phyloP scores from a whole-genome alignment of 495 filamentous ascomycete genomes.

The Penicillium salamii region DNA sequence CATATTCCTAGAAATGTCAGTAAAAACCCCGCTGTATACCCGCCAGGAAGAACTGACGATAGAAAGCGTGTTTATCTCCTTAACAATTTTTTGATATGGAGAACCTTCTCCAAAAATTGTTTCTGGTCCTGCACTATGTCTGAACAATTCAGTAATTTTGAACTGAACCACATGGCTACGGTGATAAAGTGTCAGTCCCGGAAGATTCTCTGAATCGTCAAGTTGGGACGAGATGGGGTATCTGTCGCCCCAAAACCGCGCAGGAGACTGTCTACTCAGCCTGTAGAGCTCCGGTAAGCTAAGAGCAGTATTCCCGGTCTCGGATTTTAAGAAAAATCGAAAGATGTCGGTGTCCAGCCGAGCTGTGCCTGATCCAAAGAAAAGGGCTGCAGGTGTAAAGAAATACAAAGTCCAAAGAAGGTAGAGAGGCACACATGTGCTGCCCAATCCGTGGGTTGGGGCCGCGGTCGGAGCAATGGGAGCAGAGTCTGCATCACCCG shows the following conservation, averaged over 20 bases:
- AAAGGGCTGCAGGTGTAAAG: conserved; percentile 28
- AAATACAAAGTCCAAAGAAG: conserved; percentile 36
- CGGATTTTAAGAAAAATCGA: conserved; percentile 24
- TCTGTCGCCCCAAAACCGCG: conserved; percentile 31
- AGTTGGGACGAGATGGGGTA: conserved; percentile 31
- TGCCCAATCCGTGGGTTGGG: conserved; percentile 10
- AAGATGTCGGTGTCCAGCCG: conserved; percentile 26
- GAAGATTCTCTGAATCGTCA: conserved; percentile 34
- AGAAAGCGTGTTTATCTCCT: conserved; percentile 21
- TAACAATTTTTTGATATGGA: conserved; percentile 14
- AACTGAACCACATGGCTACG: conserved; percentile 30
- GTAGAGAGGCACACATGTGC: conserved; percentile 31
- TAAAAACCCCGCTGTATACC: too few relatives aligned
- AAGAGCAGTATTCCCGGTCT: conserved; percentile 9
- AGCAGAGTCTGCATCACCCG: not conserved
- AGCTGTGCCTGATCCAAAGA: conserved; percentile 18
- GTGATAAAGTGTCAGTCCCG: conserved; percentile 27
- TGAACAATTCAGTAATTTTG: conserved; percentile 27
- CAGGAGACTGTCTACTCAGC: conserved; percentile 31
- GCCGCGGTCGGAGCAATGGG: not conserved
- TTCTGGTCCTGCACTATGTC: conserved; percentile 5
- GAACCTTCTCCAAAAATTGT: not conserved
- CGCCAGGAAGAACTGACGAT: conserved; percentile 18
- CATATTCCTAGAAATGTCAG: conserved; percentile 22
- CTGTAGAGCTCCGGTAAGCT: conserved; percentile 26